phyloP scores from a whole-genome alignment of 768 basidiomycete genomes.

The Suillus weaverae region DNA sequence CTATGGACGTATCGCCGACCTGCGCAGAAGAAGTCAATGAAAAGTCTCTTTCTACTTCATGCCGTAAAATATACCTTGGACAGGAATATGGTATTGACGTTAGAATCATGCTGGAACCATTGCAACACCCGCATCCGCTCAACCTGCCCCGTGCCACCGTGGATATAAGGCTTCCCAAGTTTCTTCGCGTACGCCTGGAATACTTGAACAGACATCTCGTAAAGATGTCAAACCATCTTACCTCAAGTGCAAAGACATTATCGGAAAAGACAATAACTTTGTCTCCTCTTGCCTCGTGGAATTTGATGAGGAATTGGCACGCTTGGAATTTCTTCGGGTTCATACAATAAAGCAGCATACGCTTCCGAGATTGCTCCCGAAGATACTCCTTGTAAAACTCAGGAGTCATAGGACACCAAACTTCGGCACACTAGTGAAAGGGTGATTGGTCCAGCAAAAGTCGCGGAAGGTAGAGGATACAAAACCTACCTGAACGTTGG shows the following conservation, averaged over 20 bases:
- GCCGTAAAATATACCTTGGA: constrained; percentile 68
- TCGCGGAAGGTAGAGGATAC: background rate
- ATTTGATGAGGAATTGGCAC: constrained; percentile 97
- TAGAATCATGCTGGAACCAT: constrained; percentile 92
- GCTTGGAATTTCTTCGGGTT: constrained; percentile 99
- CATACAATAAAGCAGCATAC: constrained; percentile 98
- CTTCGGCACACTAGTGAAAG: constrained; percentile 84
- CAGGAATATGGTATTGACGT: constrained; percentile 97
- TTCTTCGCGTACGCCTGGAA: constrained; percentile 88
- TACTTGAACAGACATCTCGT: constrained; percentile 3
- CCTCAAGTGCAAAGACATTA: constrained; percentile 96
- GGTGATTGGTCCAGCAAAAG: constrained; percentile 7
- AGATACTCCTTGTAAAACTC: constrained; percentile 99
- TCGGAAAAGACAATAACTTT: constrained; percentile 99
- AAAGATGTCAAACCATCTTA: constrained; percentile 32
- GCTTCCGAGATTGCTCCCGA: constrained; percentile 86
- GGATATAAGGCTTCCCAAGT: constrained; percentile 91
- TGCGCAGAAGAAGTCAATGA: constrained; percentile 31
- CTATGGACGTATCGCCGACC: constrained; percentile 99
- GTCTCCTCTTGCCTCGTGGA: constrained; percentile 96
- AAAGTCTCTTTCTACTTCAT: constrained; percentile 13
- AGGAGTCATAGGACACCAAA: constrained; percentile 99
- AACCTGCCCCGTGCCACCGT: constrained; percentile 91
- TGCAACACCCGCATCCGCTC: constrained; percentile 95
- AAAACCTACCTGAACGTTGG: constrained; percentile 90